Conservation (phyloP, 2,329 filamentous ascomycete species). For the Ceratocystis variospora region DNA sequence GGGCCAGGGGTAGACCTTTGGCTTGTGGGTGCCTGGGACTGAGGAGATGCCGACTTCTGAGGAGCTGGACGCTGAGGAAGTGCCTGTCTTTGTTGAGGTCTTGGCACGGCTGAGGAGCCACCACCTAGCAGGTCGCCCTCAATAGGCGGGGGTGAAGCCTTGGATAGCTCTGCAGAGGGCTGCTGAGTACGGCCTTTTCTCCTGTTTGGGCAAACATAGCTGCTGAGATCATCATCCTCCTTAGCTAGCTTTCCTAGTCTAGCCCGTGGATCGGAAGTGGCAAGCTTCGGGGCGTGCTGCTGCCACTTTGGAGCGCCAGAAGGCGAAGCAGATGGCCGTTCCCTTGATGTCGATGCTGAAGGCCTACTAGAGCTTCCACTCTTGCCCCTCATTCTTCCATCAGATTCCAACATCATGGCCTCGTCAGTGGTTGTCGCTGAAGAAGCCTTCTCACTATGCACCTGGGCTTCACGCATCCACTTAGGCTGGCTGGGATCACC, state of each 20-base stretch:
- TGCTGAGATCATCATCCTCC: constrained; percentile 69
- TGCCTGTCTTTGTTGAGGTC: constrained; percentile 28
- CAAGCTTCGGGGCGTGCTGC: constrained; percentile 36
- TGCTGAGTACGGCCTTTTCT: constrained; percentile 53
- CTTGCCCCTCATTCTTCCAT: constrained; percentile 35
- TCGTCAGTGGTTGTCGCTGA: constrained; percentile 46
- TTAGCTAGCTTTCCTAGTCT: constrained; percentile 58
- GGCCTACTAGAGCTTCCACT: constrained; percentile 8
- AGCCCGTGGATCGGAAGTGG: constrained; percentile 26
- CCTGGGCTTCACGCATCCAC: constrained; percentile 76
- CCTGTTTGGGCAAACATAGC: constrained; percentile 75
- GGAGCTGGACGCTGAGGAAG: constrained; percentile 29
- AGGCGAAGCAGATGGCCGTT: constrained; percentile 33
- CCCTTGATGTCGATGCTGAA: not conserved
- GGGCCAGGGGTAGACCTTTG: not conserved
- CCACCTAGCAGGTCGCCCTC: constrained; percentile 53
- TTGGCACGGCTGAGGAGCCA: constrained; percentile 21
- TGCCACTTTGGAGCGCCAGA: constrained; percentile 30
- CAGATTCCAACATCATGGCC: constrained; percentile 65
- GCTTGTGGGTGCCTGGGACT: not conserved
- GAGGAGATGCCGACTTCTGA: constrained; percentile 27
- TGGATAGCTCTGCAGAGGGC: constrained; percentile 28
- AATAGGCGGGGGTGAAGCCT: constrained; percentile 31
- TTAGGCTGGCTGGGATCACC: constrained; percentile 67
- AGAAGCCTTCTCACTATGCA: constrained; percentile 27